phyloP scores from a whole-genome alignment of 2,329 filamentous ascomycete genomes.

The Graphiopsis chlorocephala region DNA sequence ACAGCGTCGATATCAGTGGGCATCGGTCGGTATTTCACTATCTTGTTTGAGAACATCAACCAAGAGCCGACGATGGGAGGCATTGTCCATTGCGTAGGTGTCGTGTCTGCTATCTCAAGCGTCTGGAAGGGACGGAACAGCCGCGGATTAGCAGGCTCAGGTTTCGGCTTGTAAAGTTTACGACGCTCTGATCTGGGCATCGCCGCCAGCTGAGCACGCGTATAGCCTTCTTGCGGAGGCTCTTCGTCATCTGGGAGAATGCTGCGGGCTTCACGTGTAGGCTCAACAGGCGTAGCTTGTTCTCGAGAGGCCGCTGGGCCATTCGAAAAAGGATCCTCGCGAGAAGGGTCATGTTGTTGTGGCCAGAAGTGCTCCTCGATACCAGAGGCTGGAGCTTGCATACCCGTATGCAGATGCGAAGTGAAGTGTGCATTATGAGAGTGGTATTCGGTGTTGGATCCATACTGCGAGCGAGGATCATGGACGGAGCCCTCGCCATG shows the following conservation, averaged over 20 bases:
- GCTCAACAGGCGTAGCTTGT: not conserved
- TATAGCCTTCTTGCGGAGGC: too few relatives aligned
- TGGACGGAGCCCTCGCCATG: not conserved
- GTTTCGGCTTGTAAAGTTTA: not conserved
- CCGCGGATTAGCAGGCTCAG: not conserved
- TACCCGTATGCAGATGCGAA: not conserved
- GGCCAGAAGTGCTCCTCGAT: not conserved
- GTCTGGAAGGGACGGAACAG: not conserved
- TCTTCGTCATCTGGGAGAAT: not conserved
- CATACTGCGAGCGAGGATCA: not conserved
- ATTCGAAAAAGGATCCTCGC: not conserved
- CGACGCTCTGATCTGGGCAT: constrained; percentile 3
- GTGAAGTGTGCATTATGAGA: not conserved
- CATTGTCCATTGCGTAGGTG: constrained; percentile 11
- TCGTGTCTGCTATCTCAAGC: not conserved
- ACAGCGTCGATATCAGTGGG: constrained; percentile 23
- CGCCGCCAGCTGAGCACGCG: not conserved
- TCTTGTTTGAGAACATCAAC: constrained; percentile 25
- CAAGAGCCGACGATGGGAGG: constrained; percentile 25
- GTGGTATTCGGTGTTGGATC: not conserved
- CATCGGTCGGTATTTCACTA: constrained; percentile 23
- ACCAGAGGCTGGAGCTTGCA: not conserved
- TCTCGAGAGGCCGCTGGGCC: not conserved
- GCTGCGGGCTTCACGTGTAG: not conserved
- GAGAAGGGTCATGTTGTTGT: not conserved